Base-by-base conservation (phyloP, 345 rosid genomes). In the Populus pruinosa region DNA sequence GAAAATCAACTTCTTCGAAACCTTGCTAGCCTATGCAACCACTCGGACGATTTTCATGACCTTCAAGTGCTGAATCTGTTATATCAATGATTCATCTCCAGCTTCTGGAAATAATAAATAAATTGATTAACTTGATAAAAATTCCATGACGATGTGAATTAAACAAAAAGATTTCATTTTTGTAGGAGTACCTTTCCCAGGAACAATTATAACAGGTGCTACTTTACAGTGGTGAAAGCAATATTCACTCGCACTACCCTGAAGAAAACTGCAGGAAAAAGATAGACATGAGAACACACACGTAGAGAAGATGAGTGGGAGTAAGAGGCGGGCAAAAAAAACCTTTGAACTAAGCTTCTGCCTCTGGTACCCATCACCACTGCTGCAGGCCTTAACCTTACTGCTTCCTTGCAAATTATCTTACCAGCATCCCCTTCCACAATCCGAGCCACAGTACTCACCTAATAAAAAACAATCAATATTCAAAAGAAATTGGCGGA, bases 281-380 rank as follows among this genome's bases (percentile, higher is more conserved):
- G 64, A n/a, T 23, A 23, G 29, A 23, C 0, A 59, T 59, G 5
- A 23, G 29, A 56, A 56, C 29, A 23, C 29, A 59, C 14, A 35
- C 20, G 14, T 44, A 18, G 23, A 21, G 74, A 62, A 47, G 25
- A 6, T 67, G 35, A 29, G 56, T 50, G 38, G 70, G 64, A 6
- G 16, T 33, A 31, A 69, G 56, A 9, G 16, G 25, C 5, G 14
- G 23, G 63, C 36, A 8, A 56, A 56, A 4, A 61, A 13, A 71
- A 92, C 97, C 97, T 94, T 83, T 93, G 88, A 39, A 92, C 86
- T 71, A 94, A 66, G 91, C 92, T 78, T 80, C 98, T 87, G 78
- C 98, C 98, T 85, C 96, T 87, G 56, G 94, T 94, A 29, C 97
- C 94, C 92, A 94, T 82, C 10, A 94, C 89, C 16, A 94, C 98